These are phyloP conservation scores for Amanita phalloides DNA, from an alignment of 768 basidiomycete species.

Conservation along the genomic window DNA sequence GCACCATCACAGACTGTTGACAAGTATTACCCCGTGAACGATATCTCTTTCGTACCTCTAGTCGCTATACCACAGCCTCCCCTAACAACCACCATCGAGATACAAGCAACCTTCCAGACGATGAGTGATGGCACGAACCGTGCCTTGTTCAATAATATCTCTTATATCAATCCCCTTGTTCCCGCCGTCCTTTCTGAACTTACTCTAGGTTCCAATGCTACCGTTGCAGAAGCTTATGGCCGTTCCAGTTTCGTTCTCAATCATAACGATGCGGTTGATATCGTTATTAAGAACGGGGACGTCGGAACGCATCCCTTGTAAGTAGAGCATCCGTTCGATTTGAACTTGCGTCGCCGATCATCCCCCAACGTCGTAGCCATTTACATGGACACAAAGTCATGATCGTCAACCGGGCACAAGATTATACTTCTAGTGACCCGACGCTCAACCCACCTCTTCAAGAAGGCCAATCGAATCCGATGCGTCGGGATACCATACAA, in stretches of 20 bases:
- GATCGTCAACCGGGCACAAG: conserved; percentile 59
- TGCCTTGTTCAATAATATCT: conserved; percentile 64
- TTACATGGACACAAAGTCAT: conserved; percentile 84
- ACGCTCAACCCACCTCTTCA: conserved; percentile 68
- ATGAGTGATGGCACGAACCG: conserved; percentile 80
- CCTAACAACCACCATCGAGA: conserved; percentile 48
- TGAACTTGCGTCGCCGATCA: not conserved
- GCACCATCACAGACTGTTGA: conserved; percentile 44
- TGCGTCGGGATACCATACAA: conserved; percentile 84
- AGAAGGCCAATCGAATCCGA: conserved; percentile 77
- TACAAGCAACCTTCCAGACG: conserved; percentile 74
- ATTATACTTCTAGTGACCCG: conserved; percentile 69
- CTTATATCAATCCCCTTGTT: conserved; percentile 58
- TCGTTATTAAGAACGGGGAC: conserved; percentile 66
- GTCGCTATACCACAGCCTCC: conserved; percentile 34
- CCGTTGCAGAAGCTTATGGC: conserved; percentile 64
- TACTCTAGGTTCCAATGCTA: conserved; percentile 68
- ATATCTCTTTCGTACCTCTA: conserved; percentile 60
- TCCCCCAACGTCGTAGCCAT: conserved; percentile 43
- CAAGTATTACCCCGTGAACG: conserved; percentile 52
- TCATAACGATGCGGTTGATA: conserved; percentile 65
- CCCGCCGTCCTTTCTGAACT: conserved; percentile 71
- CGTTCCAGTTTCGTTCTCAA: conserved; percentile 66
- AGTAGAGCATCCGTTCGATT: conserved; percentile 16
- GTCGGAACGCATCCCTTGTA: conserved; percentile 79